Evolutionary conservation across 2,329 filamentous ascomycete genomes (phyloP).

Genomic region (Aspergillus sojae): DNA sequence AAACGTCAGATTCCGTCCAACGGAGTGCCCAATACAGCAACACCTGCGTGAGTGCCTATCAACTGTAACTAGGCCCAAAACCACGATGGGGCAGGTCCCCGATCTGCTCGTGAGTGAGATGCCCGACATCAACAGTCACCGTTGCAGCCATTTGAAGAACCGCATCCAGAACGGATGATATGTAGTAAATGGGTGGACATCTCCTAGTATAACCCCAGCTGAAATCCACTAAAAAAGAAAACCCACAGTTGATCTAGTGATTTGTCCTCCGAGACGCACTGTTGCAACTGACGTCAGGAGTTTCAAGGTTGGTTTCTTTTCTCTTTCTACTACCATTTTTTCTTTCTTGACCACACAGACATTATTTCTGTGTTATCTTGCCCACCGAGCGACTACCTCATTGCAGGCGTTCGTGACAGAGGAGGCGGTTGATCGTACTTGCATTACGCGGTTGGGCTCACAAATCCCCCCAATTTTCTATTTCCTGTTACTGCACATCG

Average conservation of each 20-base stretch:
- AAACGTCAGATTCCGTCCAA: constrained; percentile 40
- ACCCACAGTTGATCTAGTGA: constrained; percentile 24
- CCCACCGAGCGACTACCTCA: constrained; percentile 9
- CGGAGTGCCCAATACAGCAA: constrained; percentile 29
- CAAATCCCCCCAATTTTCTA: background rate
- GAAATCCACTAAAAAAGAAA: constrained; percentile 25
- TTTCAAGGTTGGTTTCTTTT: constrained; percentile 41
- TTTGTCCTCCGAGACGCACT: constrained; percentile 16
- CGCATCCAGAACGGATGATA: constrained; percentile 8
- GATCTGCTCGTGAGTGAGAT: constrained; percentile 15
- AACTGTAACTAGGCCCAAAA: constrained; percentile 10
- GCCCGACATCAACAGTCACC: constrained; percentile 7
- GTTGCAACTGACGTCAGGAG: constrained; percentile 24
- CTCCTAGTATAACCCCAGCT: constrained; percentile 21
- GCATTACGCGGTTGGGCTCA: constrained; percentile 6
- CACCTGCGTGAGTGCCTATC: constrained; percentile 33
- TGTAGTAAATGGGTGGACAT: constrained; percentile 19
- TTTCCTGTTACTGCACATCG: background rate
- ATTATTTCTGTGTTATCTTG: constrained; percentile 4
- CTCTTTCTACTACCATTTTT: constrained; percentile 20
- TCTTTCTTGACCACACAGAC: constrained; percentile 2
- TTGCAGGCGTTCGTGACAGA: constrained; percentile 10
- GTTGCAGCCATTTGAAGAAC: constrained; percentile 5
- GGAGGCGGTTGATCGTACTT: constrained; percentile 12
- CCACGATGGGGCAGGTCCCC: constrained; percentile 36